A percentile compares a stretch with the other conserved stretches of the same genome.
These are phyloP conservation scores for Canavalia gladiata DNA, from an alignment of 306 rosid species.

Conservation along the genomic window DNA sequence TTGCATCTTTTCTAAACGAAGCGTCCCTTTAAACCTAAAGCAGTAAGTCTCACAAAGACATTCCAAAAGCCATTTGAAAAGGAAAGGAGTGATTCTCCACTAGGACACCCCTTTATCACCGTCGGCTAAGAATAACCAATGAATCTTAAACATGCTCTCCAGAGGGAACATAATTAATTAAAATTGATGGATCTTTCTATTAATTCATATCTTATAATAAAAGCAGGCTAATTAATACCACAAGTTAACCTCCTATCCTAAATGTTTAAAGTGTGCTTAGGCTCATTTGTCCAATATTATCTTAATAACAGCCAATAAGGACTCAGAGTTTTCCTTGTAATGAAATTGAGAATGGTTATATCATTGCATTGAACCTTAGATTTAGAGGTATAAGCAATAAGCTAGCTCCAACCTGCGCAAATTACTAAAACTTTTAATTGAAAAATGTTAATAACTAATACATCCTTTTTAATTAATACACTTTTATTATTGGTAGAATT, in stretches of 20 bases:
- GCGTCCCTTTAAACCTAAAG: constrained; percentile 40
- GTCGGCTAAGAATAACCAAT: constrained; percentile 59
- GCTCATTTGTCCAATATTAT: background rate
- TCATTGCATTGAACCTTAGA: too few species aligned
- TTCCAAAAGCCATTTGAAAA: constrained; percentile 57
- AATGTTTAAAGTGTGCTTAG: background rate
- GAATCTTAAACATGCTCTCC: constrained; percentile 31
- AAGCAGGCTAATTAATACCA: background rate
- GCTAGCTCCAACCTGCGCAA: too few species aligned
- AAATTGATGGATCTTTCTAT: background rate
- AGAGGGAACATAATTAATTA: background rate
- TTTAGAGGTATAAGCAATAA: too few species aligned
- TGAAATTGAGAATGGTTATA: too few species aligned
- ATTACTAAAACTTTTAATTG: too few species aligned
- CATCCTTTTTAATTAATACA: too few species aligned
- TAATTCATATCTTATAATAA: background rate
- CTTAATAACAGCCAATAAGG: background rate
- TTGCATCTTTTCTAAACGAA: background rate
- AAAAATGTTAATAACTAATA: too few species aligned
- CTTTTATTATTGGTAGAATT: too few species aligned
- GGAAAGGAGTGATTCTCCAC: constrained; percentile 68
- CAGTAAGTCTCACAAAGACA: constrained; percentile 37
- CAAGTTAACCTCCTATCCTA: background rate
- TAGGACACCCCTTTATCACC: constrained; percentile 37
- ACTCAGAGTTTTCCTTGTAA: background rate